Base-by-base conservation (phyloP, 2,329 filamentous ascomycete genomes). In the Alternaria solani region DNA sequence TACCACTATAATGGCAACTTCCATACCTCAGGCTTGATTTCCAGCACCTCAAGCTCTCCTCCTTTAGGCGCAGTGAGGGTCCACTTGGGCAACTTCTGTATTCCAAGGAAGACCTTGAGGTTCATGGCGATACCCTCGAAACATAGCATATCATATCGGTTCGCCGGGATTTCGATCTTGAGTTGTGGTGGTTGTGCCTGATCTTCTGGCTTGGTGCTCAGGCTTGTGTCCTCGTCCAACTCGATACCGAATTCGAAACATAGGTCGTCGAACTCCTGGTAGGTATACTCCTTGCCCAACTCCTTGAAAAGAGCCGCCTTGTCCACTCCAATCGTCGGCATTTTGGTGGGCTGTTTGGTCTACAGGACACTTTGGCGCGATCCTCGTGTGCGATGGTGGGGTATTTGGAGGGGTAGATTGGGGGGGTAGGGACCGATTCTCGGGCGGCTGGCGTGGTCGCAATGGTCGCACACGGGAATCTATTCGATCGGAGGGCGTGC, bases 211-310 rank as follows among this genome's bases (percentile, higher is more conserved):
- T 74, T 79, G 47, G 74, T 75, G 54, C 68, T 71, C 57, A 72
- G 62, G 32, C 65, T 72, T 14, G 64, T 69, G 61, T 99, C 95
- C 83, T 98, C 94, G 82, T 99, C 95, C 70, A 99, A 87, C 81
- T 99, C 95, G 77, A 99, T 96, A 61, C 94, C 94, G 77, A 97
- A 99, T 75, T 99, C 94, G 86, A 99, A 99, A 81, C 95, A 98
- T 71, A 99, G 86, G 76, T 96, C 91, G 80, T 99, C 95, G 77
- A 99, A 99, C 76, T 96, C 92, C 73, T 96, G 88, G 66, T 92
- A 95, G 56, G 94, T 97, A 80, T 87, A 97, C 88, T 95, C 89
- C 82, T 90, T 89, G 76, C 93, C 94, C 61, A 99, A 87, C 78
- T 92, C 93, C 83, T 96, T 89, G 86, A 91, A 98, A 78, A 99